These are phyloP conservation scores for Gaeumannomyces sp. DNA, from an alignment of 2,329 filamentous ascomycete genomes.

Conservation along the genomic window DNA sequence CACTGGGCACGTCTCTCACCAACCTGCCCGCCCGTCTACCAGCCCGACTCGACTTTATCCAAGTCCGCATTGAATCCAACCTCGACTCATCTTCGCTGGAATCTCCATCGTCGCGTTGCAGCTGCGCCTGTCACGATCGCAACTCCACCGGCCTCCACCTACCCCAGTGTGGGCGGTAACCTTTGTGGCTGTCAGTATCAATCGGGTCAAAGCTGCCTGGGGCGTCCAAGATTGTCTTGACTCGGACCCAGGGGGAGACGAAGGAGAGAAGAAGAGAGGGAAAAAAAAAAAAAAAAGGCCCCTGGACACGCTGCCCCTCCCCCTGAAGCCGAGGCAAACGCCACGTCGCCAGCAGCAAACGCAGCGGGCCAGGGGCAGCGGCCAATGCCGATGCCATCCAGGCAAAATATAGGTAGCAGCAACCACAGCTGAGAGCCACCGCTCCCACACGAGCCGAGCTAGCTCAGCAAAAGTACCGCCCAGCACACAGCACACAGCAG, in stretches of 20 bases:
- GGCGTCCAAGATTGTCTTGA: too few relatives aligned
- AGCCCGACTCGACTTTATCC: neutral
- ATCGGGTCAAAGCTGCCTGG: neutral
- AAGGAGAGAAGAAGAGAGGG: too few relatives aligned
- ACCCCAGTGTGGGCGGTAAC: too few relatives aligned
- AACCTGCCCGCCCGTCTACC: too few relatives aligned
- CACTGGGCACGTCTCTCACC: too few relatives aligned
- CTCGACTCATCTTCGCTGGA: neutral
- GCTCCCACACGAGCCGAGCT: neutral
- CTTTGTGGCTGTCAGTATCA: neutral
- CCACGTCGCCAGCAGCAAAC: neutral
- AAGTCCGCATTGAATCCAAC: too few relatives aligned
- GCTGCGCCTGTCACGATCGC: neutral
- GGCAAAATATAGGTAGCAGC: neutral
- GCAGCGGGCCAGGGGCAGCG: too few relatives aligned
- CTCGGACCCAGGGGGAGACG: too few relatives aligned
- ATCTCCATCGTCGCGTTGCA: neutral
- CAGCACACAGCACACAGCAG: slow-evolving; percentile 1
- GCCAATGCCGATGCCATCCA: too few relatives aligned
- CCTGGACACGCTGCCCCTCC: too few relatives aligned
- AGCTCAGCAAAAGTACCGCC: neutral
- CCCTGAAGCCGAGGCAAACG: too few relatives aligned
- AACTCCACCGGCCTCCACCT: neutral
- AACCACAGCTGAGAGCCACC: neutral
- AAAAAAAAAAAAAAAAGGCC: too few relatives aligned